A percentile compares a stretch with the other conserved stretches of the same genome.
phyloP scores from a whole-genome alignment of 148 eudicot species.

The Chenopodium quinoa region DNA sequence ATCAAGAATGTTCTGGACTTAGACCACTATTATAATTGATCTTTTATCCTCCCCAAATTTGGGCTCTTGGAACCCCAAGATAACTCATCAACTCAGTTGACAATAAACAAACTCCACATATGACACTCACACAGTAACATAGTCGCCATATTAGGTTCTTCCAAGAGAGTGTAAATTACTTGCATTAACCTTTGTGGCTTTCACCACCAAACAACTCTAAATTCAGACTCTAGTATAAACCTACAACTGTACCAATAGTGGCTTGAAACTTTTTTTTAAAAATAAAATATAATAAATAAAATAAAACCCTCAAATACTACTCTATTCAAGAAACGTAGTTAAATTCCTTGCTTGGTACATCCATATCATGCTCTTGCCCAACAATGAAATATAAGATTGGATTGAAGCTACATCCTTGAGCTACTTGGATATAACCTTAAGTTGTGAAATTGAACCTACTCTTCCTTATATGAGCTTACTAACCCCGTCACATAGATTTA shows the following conservation, averaged over 20 bases:
- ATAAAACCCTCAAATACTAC: background rate
- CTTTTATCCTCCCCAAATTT: background rate
- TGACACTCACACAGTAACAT: background rate
- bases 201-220: background rate
- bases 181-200: background rate
- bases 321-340: background rate
- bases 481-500: background rate
- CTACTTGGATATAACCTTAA: background rate
- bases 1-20: background rate
- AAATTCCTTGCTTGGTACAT: background rate
- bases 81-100: background rate
- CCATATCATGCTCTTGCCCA: background rate
- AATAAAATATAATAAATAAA: too few species aligned
- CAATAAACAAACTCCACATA: background rate
- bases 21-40: background rate
- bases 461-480: background rate
- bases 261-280: background rate
- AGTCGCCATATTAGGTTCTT: background rate
- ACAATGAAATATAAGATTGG: background rate
- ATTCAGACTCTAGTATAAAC: background rate
- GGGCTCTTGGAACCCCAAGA: background rate
- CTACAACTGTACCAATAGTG: background rate
- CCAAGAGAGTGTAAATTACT: background rate
- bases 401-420: background rate
- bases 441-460: background rate